Base-by-base conservation (phyloP, 2,329 filamentous ascomycete genomes). In the Intubia oerlemansii region DNA sequence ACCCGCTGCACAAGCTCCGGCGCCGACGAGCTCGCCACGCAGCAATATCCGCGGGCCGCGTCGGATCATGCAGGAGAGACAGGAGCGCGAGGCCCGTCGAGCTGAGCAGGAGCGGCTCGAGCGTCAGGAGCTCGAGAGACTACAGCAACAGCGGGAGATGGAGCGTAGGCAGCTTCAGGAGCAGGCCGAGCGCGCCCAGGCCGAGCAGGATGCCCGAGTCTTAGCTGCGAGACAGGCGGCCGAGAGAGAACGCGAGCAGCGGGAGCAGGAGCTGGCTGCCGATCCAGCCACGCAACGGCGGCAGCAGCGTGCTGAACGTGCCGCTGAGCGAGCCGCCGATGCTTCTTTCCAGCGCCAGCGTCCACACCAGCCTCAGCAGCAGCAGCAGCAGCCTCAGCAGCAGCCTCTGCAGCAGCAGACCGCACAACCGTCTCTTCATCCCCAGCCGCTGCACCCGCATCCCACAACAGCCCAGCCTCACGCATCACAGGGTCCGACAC, bases 41-140 rank as follows among this genome's bases (percentile, higher is more conserved):
- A 40, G 42, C 31, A 71, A 76, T 16, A 77, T 93, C 35, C 68
- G 75, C 39, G 84, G 82, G 20, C 85, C 85, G 11, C 71, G 77
- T 38, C 77, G 85, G 53, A 85, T 95, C 42, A 91, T 93, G 84
- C 71, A 79, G 49, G 73, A 84, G 46, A 72, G 84, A 32, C 64
- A 66, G 31, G 77, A 78, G 38, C 66, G 84, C 36, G 80, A 90
- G 48, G 67, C 74, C 16, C 58, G 73, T 36, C 62, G 65, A 40
- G 72, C 72, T 25, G 71, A 79, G 44, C 62, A 64, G 24, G 71
- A 77, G 43, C 64, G 69, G 39, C 43, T 55, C 45, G 63, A 67
- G 47, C n/a, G n/a, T n/a, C n/a, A n/a, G n/a, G n/a, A n/a, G n/a
- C n/a, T n/a, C n/a, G n/a, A n/a, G n/a, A n/a, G n/a, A n/a, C n/a